phyloP scores from a whole-genome alignment of 2,329 filamentous ascomycete species.

The Aspergillus sp. region DNA sequence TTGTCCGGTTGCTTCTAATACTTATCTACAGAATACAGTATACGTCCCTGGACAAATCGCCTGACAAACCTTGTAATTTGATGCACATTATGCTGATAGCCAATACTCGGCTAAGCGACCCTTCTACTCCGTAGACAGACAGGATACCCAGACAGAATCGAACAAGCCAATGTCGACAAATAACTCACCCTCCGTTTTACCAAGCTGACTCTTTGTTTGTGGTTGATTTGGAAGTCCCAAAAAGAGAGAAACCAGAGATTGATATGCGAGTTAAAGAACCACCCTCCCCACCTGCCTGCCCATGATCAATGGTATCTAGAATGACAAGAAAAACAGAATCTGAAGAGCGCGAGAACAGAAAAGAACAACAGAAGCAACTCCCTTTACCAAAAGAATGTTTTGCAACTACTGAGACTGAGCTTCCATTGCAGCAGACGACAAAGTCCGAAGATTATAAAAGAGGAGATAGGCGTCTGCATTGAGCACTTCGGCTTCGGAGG shows the following conservation, averaged over 20 bases:
- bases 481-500: constrained; percentile 75
- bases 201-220: not conserved
- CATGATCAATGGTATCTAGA: not conserved
- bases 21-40: too few species aligned
- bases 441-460: constrained; percentile 56
- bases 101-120: too few species aligned
- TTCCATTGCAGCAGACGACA: constrained; percentile 7
- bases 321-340: not conserved
- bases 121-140: not conserved
- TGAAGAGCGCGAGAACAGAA: not conserved
- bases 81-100: too few species aligned
- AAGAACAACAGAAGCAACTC: not conserved
- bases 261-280: too few species aligned
- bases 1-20: too few species aligned
- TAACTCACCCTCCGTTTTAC: not conserved
- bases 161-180: not conserved
- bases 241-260: not conserved
- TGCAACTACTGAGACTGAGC: too few species aligned
- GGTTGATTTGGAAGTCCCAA: not conserved
- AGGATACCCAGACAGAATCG: not conserved
- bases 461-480: constrained; percentile 80
- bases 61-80: too few species aligned
- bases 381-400: not conserved
- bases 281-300: not conserved
- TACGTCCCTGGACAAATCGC: too few species aligned